Evolutionary conservation across 2,329 filamentous ascomycete genomes (phyloP).

Genomic region (Monosporascus sp.): DNA sequence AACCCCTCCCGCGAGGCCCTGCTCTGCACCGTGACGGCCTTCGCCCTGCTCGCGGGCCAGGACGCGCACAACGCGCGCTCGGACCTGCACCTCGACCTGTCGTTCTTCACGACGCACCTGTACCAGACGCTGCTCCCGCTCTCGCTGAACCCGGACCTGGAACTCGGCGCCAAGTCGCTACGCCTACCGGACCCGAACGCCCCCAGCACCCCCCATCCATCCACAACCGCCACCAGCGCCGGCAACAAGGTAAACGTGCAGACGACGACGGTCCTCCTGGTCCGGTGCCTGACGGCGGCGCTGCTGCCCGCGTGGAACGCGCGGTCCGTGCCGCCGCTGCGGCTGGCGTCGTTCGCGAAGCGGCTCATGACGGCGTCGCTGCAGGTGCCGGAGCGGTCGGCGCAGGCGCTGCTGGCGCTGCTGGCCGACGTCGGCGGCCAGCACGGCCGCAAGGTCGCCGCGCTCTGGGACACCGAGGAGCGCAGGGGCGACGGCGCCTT

Average conservation of each 20-base stretch:
- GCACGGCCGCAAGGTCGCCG: slow-evolving; percentile 75
- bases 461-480: slow-evolving; percentile 94
- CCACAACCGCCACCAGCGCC: slow-evolving; percentile 37
- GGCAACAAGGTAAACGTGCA: slow-evolving; percentile 82
- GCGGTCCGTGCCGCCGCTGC: slow-evolving; percentile 70
- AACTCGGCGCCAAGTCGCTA: slow-evolving; percentile 70
- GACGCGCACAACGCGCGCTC: slow-evolving; percentile 81
- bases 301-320: slow-evolving; percentile 72
- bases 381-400: slow-evolving; percentile 87
- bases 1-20: slow-evolving; percentile 83
- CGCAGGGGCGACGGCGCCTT: slow-evolving; percentile 85
- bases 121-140: slow-evolving; percentile 80
- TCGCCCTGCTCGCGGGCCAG: slow-evolving; percentile 91
- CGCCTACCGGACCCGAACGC: slow-evolving; percentile 63
- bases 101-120: slow-evolving; percentile 91
- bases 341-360: slow-evolving; percentile 90
- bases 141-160: slow-evolving; percentile 78
- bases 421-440: slow-evolving; percentile 73
- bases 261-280: slow-evolving; percentile 86
- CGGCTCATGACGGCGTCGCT: slow-evolving; percentile 77
- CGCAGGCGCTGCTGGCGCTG: slow-evolving; percentile 72
- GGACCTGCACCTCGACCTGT: slow-evolving; percentile 81
- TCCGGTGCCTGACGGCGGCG: slow-evolving; percentile 78
- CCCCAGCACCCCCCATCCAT: slow-evolving; percentile 26
- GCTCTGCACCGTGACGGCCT: slow-evolving; percentile 92